Evolutionary conservation across 805 yeast genomes (phyloP), one percentile per base, ranked within the genome.

Genomic region (Starmerella kuoi): DNA sequence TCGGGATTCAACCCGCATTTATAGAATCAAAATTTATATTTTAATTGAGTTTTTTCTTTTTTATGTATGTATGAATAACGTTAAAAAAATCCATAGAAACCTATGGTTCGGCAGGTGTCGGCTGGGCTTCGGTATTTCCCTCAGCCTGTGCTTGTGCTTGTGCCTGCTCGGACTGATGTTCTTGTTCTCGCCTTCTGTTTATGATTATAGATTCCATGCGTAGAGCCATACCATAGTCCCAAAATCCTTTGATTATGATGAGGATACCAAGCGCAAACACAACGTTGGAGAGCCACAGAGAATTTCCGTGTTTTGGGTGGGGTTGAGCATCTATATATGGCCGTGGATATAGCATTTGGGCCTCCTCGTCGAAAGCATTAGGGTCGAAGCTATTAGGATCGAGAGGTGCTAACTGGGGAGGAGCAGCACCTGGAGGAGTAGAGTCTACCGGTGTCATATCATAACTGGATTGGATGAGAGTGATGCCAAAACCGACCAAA

Each of bases 401-500:
- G 2, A 57, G 45, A 0, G 83, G 79, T 47, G 72, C 72, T 24
- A 74, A 61, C 55, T 70, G 72, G 41, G 49, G 21, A 47, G 55
- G 48, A 36, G 53, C 26, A 38, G 57, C 34, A 48, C 56, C 35
- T 31, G 57, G 40, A 38, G 50, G 35, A 8, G 53, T 28, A 3
- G 52, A 40, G 47, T 61, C 60, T 44, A 63, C 62, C 2, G 81
- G 79, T 28, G 73, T 61, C 63, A 74, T 67, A 25, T 69, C 64
- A 48, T 69, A 72, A 2, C 82, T 94, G 50, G 77, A 76, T 41
- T 78, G 74, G 40, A 88, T 66, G 49, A 91, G 72, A 0, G 95
- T 85, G 46, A 82, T 57, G 2, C 97, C 97, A 44, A 91, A 64
- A 0, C 98, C 98, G 17, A 88, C 81, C 47, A 94, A 68, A 1